A percentile compares a stretch with the other conserved stretches of the same genome.
Evolutionary conservation across 257 asterid species (phyloP).

Genomic region (Solanum clarkiae): DNA sequence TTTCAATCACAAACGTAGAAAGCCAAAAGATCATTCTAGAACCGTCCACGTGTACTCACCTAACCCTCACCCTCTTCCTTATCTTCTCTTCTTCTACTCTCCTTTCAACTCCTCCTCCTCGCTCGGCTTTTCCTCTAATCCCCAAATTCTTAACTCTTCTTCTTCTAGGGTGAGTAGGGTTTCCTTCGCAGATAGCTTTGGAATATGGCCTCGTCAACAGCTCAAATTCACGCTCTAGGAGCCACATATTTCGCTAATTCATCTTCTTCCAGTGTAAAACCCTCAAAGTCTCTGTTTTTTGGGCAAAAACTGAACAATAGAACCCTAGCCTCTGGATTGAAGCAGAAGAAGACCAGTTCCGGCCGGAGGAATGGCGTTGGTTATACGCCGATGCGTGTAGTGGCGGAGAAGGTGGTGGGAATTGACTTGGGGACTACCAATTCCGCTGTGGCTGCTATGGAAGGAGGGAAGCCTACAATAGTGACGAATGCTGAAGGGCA

Average conservation of each 20-base stretch:
- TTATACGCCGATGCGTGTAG: constrained; percentile 40
- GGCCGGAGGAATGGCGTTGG: constrained; percentile 5
- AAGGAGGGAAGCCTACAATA: constrained; percentile 89
- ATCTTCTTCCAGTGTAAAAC: constrained; percentile 16
- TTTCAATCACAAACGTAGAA: neutral
- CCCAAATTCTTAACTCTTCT: neutral
- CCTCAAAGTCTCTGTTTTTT: constrained; percentile 26
- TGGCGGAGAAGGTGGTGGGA: constrained; percentile 85
- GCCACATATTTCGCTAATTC: constrained; percentile 19
- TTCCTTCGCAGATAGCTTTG: neutral
- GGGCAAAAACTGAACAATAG: constrained; percentile 31
- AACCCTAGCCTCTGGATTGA: constrained; percentile 20
- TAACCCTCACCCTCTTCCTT: constrained; percentile 20
- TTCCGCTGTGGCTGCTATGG: constrained; percentile 94
- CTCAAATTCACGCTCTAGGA: constrained; percentile 58
- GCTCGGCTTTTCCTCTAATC: constrained; percentile 12
- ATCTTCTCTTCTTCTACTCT: constrained; percentile 2
- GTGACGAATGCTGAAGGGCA: constrained; percentile 86
- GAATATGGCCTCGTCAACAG: constrained; percentile 7
- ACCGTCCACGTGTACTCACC: constrained; percentile 33
- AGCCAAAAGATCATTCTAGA: constrained; percentile 11
- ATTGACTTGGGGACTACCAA: constrained; percentile 85
- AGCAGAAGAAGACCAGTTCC: constrained; percentile 24
- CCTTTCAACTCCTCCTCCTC: neutral
- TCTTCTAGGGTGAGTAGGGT: constrained; percentile 3